Conservation (phyloP, 805 yeast species). For the Jamesozyma gamospora region DNA sequence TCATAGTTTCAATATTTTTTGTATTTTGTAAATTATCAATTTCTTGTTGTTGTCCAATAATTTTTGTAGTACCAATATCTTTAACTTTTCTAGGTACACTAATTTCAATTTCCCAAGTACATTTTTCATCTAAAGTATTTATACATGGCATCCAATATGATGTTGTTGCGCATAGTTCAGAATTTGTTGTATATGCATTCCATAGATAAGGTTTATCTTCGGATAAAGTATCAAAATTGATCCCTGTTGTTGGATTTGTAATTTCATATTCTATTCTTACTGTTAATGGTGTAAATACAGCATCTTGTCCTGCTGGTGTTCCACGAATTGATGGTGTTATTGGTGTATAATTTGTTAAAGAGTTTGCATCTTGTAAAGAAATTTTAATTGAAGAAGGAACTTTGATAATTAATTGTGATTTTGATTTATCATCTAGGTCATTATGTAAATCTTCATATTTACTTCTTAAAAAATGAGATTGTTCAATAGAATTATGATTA, state of each 20-base stretch:
- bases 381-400: constrained; percentile 39
- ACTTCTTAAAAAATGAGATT: constrained; percentile 26
- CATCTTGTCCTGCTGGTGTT: constrained; percentile 33
- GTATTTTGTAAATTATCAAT: constrained; percentile 9
- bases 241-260: constrained; percentile 59
- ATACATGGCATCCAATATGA: constrained; percentile 98
- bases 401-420: constrained; percentile 25
- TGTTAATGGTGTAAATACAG: constrained; percentile 62
- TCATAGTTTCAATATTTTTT: constrained; percentile 6
- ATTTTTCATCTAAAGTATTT: constrained; percentile 77
- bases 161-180: constrained; percentile 68
- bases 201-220: constrained; percentile 39
- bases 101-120: constrained; percentile 88
- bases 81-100: constrained; percentile 71
- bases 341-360: constrained; percentile 31
- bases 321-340: constrained; percentile 34
- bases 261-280: constrained; percentile 59
- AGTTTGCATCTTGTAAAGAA: constrained; percentile 43
- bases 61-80: constrained; percentile 43
- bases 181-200: constrained; percentile 81
- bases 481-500: constrained; percentile 23
- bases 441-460: constrained; percentile 26
- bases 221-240: constrained; percentile 48
- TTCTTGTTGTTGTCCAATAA: constrained; percentile 25
- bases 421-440: constrained; percentile 20